phyloP scores from a whole-genome alignment of 441 rosid species.

The Erodium trifolium region DNA sequence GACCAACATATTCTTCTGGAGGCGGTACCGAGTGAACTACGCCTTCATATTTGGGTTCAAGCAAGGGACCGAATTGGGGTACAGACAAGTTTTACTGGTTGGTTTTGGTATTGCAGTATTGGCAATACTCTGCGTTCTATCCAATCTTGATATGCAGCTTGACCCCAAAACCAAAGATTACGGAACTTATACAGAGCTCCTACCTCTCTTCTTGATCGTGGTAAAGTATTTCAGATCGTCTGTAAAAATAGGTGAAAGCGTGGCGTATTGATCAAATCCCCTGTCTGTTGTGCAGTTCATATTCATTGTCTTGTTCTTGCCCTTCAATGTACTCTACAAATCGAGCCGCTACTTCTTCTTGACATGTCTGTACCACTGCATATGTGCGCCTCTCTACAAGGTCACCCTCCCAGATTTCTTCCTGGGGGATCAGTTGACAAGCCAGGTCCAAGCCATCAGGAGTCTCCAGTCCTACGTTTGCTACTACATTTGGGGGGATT shows the following conservation, averaged over 20 bases:
- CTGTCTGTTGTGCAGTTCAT: neutral
- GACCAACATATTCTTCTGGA: slow-evolving; percentile 65
- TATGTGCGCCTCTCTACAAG: slow-evolving; percentile 4
- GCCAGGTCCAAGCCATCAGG: slow-evolving; percentile 4
- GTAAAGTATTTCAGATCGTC: neutral
- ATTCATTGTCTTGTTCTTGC: neutral
- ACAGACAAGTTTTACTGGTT: slow-evolving; percentile 52
- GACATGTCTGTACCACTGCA: neutral
- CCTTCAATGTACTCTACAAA: neutral
- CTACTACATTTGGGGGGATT: slow-evolving; percentile 5
- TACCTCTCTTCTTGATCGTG: slow-evolving; percentile 43
- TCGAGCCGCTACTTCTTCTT: neutral
- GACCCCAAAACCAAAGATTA: slow-evolving; percentile 40
- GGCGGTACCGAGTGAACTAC: slow-evolving; percentile 55
- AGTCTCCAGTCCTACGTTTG: neutral
- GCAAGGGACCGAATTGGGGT: slow-evolving; percentile 62
- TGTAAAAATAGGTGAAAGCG: too few species aligned
- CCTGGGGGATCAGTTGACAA: slow-evolving; percentile 6
- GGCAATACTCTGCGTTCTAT: slow-evolving; percentile 44
- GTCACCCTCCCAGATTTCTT: neutral
- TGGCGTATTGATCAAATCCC: too few species aligned
- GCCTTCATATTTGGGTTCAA: slow-evolving; percentile 83
- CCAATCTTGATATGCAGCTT: slow-evolving; percentile 77
- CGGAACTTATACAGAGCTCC: slow-evolving; percentile 39
- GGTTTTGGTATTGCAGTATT: slow-evolving; percentile 45